Conservation (phyloP, 2,329 filamentous ascomycete genomes). For the Calonectria naviculata region DNA sequence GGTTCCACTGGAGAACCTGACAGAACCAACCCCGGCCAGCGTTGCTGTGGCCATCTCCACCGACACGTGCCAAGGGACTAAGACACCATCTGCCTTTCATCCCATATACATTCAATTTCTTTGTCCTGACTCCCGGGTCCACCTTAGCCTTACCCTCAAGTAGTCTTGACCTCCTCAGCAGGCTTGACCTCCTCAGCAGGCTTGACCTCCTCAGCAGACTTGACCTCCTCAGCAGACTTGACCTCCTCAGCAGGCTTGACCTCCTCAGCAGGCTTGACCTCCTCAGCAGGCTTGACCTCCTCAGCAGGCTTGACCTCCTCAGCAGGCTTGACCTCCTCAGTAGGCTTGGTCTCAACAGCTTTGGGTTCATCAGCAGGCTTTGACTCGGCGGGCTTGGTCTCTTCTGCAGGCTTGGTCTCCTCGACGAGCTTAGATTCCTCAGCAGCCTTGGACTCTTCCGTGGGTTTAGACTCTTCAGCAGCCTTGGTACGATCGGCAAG, state of each 20-base stretch:
- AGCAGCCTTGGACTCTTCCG: neutral
- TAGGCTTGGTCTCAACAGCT: slow-evolving; percentile 10
- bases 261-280: slow-evolving; percentile 1
- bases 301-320: slow-evolving; percentile 23
- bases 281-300: slow-evolving; percentile 1
- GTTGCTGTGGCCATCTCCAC: slow-evolving; percentile 3
- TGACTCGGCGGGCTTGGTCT: neutral
- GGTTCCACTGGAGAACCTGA: slow-evolving; percentile 10
- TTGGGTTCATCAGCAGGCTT: slow-evolving; percentile 13
- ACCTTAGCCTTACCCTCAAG: neutral
- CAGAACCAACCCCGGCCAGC: slow-evolving; percentile 6
- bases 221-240: slow-evolving; percentile 12
- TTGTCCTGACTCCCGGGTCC: neutral
- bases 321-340: neutral
- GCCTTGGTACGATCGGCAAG: slow-evolving; percentile 19
- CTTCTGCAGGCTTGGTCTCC: neutral
- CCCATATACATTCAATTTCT: neutral
- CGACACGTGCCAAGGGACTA: neutral
- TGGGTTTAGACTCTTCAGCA: slow-evolving; percentile 18
- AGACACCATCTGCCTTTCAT: neutral
- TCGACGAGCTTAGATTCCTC: slow-evolving; percentile 9
- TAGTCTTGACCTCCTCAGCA: slow-evolving; percentile 10
- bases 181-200: slow-evolving; percentile 5
- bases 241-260: neutral
- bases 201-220: slow-evolving; percentile 10